Evolutionary conservation across 2,329 filamentous ascomycete species (phyloP).

Genomic region (Xylaria arbuscula): DNA sequence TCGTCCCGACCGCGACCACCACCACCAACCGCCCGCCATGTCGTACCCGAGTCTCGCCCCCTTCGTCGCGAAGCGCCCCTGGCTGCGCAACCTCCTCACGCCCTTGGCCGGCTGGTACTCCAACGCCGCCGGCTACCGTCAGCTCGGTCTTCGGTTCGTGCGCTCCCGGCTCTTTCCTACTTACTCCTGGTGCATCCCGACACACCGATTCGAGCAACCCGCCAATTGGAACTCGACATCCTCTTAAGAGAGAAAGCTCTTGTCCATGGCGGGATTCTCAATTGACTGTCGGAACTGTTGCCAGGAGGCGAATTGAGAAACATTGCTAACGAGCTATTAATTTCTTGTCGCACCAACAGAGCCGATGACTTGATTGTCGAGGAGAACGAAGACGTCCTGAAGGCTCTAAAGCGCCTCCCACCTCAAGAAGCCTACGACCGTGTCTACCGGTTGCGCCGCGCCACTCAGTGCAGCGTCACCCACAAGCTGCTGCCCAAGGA

Average conservation of each 20-base stretch:
- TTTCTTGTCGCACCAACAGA: conserved; percentile 60
- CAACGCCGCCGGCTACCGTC: conserved; percentile 90
- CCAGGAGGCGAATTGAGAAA: background rate
- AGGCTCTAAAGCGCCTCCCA: conserved; percentile 89
- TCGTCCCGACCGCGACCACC: conserved; percentile 43
- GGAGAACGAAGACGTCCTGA: conserved; percentile 86
- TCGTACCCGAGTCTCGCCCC: conserved; percentile 79
- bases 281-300: conserved; percentile 1
- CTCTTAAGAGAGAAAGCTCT: background rate
- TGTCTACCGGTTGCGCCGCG: conserved; percentile 95
- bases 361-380: conserved; percentile 95
- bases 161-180: conserved; percentile 6
- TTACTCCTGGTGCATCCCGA: background rate
- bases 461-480: conserved; percentile 78
- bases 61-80: conserved; percentile 85
- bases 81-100: conserved; percentile 81
- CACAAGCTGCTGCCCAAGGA: conserved; percentile 73
- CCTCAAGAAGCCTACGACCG: conserved; percentile 95
- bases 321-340: conserved; percentile 30
- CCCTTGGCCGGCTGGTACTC: conserved; percentile 90
- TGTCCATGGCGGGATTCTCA: background rate
- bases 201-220: background rate
- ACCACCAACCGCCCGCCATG: conserved; percentile 51
- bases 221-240: background rate
- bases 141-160: conserved; percentile 86